Conservation (phyloP, 208 protist species). For the Trypanosoma caninum region DNA sequence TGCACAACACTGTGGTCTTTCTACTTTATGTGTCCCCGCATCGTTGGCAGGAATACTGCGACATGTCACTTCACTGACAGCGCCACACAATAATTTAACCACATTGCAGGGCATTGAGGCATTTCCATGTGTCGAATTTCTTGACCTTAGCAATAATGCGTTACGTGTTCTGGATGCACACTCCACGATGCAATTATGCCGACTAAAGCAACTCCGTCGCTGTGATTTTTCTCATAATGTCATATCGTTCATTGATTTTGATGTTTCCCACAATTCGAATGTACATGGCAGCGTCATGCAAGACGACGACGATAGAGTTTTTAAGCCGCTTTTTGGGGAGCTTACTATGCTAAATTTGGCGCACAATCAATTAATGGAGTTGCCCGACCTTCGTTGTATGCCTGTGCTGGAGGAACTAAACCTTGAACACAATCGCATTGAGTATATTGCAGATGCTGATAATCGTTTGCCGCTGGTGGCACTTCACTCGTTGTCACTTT, state of each 20-base stretch:
- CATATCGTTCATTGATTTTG: conserved; percentile 53
- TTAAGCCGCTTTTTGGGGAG: neutral
- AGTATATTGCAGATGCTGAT: conserved; percentile 55
- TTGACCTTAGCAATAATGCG: conserved; percentile 74
- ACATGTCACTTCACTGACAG: conserved; percentile 60
- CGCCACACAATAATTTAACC: conserved; percentile 56
- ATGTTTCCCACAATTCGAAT: neutral
- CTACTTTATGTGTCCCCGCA: conserved; percentile 27
- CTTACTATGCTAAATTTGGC: conserved; percentile 60
- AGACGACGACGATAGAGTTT: neutral
- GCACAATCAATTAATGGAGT: conserved; percentile 75
- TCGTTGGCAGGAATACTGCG: conserved; percentile 30
- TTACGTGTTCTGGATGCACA: conserved; percentile 62
- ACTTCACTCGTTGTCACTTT: conserved; percentile 47
- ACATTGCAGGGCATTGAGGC: conserved; percentile 58
- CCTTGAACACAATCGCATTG: conserved; percentile 70
- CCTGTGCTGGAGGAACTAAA: conserved; percentile 59
- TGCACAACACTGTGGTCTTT: conserved; percentile 24
- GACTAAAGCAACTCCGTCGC: conserved; percentile 36
- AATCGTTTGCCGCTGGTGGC: conserved; percentile 50
- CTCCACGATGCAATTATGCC: conserved; percentile 40
- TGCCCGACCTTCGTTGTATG: conserved; percentile 72
- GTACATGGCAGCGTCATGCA: neutral
- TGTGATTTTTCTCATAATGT: conserved; percentile 73
- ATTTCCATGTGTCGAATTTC: conserved; percentile 60